Evolutionary conservation across 2,329 filamentous ascomycete species (phyloP), one percentile per base, ranked within the genome.

Genomic region (Alternaria tenuissima): DNA sequence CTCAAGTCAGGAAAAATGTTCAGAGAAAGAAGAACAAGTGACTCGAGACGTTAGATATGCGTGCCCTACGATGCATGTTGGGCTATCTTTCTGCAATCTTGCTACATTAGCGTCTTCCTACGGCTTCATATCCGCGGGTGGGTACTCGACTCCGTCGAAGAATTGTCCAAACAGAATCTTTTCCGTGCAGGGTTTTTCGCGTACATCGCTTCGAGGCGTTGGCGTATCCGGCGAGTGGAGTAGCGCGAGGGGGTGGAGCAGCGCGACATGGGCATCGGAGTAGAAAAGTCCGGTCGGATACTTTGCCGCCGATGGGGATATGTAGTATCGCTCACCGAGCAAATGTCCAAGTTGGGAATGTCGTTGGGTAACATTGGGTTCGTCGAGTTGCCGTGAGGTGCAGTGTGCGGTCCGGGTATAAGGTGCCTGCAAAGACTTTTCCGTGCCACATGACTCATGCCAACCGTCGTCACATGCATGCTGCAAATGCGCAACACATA

Each of bases 131-230:
- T 65, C 62, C 60, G 67, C 54, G 62, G 47, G 57, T 60, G 59
- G 53, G 24, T 56, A 38, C 41, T 12, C 0, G 18, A 22, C 11
- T 41, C 5, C 43, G 62, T 61, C 57, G 67, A 67, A 61, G 24
- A 24, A 24, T 24, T 24, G 24, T 24, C 24, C 24, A 24, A 57
- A 61, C 57, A 64, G 57, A 52, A 28, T 64, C 70, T 75, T 76
- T 76, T 75, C 72, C 72, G 73, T 61, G 67, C 69, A 70, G 65
- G 69, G 24, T 24, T 57, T 69, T 65, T 67, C 30, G 46, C 46
- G 12, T 22, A 22, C 5, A 48, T 57, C 58, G 54, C 41, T 7
- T 57, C 51, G 61, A 68, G 49, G 59, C 57, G 54, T 57, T 57
- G 52, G 43, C 42, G 56, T 66, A 69, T 67, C 70, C 71, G 67